A percentile compares a stretch with the other conserved stretches of the same genome.
Evolutionary conservation across 2,329 filamentous ascomycete species (phyloP).

Genomic region (Thielaviopsis musarum): DNA sequence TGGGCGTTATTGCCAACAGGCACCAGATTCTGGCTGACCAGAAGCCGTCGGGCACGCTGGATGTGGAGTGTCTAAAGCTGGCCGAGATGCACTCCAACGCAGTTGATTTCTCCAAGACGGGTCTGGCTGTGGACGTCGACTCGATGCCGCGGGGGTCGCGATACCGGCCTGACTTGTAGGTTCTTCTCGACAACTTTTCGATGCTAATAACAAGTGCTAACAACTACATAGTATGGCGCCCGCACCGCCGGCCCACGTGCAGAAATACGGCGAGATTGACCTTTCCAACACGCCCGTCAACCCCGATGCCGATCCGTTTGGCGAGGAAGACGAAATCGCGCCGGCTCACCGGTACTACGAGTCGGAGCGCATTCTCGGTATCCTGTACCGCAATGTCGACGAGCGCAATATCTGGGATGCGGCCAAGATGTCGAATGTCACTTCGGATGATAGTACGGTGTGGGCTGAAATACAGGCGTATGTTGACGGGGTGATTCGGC

Average conservation of each 20-base stretch:
- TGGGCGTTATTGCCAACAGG: constrained; percentile 46
- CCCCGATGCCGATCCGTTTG: constrained; percentile 13
- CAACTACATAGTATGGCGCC: constrained; percentile 25
- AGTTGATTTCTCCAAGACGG: constrained; percentile 64
- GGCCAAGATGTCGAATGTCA: constrained; percentile 24
- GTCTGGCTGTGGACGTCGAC: constrained; percentile 36
- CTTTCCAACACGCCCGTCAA: constrained; percentile 20
- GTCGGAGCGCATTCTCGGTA: constrained; percentile 51
- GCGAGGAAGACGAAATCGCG: constrained; percentile 25
- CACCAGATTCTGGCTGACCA: constrained; percentile 52
- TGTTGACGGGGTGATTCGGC: constrained; percentile 14
- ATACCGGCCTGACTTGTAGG: constrained; percentile 39
- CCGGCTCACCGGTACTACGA: constrained; percentile 42
- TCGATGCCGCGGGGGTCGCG: constrained; percentile 24
- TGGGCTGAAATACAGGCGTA: constrained; percentile 26
- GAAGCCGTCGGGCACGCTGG: constrained; percentile 29
- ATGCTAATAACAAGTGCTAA: not conserved
- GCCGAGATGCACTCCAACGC: constrained; percentile 52
- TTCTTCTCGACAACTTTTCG: constrained; percentile 6
- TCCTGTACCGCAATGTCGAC: constrained; percentile 55
- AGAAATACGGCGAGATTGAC: constrained; percentile 27
- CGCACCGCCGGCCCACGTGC: constrained; percentile 26
- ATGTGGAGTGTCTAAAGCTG: constrained; percentile 34
- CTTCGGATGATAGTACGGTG: constrained; percentile 20
- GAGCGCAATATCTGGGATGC: constrained; percentile 47